Conservation (phyloP, 2,329 filamentous ascomycete species). For the Pseudofabraea citricarpa region DNA sequence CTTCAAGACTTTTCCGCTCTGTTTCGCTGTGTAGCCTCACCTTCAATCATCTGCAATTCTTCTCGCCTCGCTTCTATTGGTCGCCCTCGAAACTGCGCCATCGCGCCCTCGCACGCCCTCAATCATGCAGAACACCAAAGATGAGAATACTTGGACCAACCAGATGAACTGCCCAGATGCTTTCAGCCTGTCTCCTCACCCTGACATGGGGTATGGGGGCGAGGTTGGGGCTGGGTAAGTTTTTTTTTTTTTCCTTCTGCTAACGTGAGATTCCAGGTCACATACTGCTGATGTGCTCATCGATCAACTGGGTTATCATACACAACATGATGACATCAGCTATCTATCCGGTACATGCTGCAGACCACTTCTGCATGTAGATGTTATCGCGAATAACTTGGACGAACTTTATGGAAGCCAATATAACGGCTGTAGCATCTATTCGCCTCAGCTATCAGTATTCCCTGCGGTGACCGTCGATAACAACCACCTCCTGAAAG, state of each 20-base stretch:
- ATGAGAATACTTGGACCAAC: neutral
- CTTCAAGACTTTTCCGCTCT: neutral
- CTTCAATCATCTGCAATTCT: neutral
- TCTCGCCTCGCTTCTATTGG: neutral
- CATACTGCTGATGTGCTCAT: too few relatives aligned
- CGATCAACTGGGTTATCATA: too few relatives aligned
- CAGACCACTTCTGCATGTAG: too few relatives aligned
- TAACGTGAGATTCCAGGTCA: neutral
- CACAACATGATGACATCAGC: too few relatives aligned
- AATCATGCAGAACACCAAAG: neutral
- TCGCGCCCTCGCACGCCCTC: neutral
- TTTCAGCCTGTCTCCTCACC: neutral
- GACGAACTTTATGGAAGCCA: neutral
- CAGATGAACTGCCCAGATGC: neutral
- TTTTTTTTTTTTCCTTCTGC: neutral
- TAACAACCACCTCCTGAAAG: too few relatives aligned
- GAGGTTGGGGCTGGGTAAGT: neutral
- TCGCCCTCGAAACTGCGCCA: neutral
- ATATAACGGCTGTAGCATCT: too few relatives aligned
- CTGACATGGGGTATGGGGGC: too few relatives aligned
- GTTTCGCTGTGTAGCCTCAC: neutral
- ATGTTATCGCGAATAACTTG: neutral
- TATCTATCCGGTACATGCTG: too few relatives aligned
- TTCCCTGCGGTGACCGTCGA: too few relatives aligned
- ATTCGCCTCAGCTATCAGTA: too few relatives aligned